These are phyloP conservation scores for Sporobolomyces phaffii DNA, from an alignment of 768 basidiomycete genomes.

Conservation along the genomic window DNA sequence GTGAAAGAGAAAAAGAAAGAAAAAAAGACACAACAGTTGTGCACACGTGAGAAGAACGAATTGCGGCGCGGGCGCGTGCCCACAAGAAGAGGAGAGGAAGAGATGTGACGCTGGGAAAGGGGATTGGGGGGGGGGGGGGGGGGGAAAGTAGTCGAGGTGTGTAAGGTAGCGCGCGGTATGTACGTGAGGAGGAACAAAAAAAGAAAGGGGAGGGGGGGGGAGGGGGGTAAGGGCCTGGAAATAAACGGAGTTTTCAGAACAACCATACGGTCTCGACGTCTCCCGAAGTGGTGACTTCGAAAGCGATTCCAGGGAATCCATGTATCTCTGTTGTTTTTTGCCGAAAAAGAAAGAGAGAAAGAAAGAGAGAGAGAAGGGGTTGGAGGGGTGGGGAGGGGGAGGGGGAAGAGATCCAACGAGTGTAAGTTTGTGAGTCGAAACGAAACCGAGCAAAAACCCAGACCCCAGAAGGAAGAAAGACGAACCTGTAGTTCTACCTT, in stretches of 20 bases:
- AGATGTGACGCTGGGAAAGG: too few species aligned
- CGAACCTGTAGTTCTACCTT: conserved; percentile 33
- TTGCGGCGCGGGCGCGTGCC: too few species aligned
- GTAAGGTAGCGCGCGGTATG: too few species aligned
- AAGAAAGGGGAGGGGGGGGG: neutral
- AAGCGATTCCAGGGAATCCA: conserved; percentile 28
- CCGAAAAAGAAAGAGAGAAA: too few species aligned
- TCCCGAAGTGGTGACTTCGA: conserved; percentile 25
- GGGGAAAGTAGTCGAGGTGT: too few species aligned
- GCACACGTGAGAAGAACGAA: too few species aligned
- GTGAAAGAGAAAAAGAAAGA: neutral
- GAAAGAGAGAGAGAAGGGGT: neutral
- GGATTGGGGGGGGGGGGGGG: too few species aligned
- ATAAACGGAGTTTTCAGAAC: conserved; percentile 7
- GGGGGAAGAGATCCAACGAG: neutral
- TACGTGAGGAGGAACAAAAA: too few species aligned
- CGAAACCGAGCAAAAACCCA: neutral
- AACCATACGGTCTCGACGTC: conserved; percentile 37
- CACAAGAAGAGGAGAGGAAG: too few species aligned
- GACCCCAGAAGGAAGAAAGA: neutral
- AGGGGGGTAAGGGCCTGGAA: too few species aligned
- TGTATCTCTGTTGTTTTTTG: conserved; percentile 33
- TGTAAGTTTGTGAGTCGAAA: neutral
- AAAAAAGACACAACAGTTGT: neutral
- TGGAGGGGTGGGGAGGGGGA: neutral